These are phyloP conservation scores for Hsuehochloa calcarea DNA, from an alignment of 176 grass and related monocot species.

Conservation along the genomic window DNA sequence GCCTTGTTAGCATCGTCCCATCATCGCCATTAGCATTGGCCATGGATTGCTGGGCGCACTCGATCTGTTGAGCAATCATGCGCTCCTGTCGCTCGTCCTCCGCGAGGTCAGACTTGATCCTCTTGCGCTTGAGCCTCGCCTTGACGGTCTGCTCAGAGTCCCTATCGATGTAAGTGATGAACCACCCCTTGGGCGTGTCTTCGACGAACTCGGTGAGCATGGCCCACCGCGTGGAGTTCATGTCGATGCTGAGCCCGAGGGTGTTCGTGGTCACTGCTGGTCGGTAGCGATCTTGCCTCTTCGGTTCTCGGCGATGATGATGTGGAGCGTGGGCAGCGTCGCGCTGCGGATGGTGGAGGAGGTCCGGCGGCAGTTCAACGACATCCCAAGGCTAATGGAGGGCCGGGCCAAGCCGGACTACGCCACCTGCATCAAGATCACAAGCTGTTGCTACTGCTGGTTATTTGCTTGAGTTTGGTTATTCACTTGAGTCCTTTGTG, in stretches of 20 bases:
- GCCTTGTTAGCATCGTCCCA: not conserved
- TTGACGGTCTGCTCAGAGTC: slow-evolving; percentile 83
- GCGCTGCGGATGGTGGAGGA: slow-evolving; percentile 84
- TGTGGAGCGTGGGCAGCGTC: slow-evolving; percentile 76
- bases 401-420: slow-evolving; percentile 60
- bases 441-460: too few relatives aligned
- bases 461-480: too few relatives aligned
- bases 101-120: slow-evolving; percentile 62
- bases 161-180: slow-evolving; percentile 86
- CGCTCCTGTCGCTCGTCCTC: slow-evolving; percentile 88
- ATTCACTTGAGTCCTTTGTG: too few relatives aligned
- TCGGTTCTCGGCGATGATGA: slow-evolving; percentile 79
- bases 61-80: slow-evolving; percentile 72
- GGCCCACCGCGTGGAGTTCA: slow-evolving; percentile 80
- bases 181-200: slow-evolving; percentile 95
- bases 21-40: not conserved
- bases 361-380: slow-evolving; percentile 65
- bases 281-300: slow-evolving; percentile 83
- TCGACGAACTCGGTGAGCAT: slow-evolving; percentile 87
- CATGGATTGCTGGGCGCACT: slow-evolving; percentile 52
- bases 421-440: slow-evolving; percentile 82
- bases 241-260: slow-evolving; percentile 63
- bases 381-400: slow-evolving; percentile 71
- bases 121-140: slow-evolving; percentile 80
- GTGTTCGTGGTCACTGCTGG: slow-evolving; percentile 70